Evolutionary conservation across 2,329 filamentous ascomycete genomes (phyloP).

Genomic region (Ophiostoma perfectum): DNA sequence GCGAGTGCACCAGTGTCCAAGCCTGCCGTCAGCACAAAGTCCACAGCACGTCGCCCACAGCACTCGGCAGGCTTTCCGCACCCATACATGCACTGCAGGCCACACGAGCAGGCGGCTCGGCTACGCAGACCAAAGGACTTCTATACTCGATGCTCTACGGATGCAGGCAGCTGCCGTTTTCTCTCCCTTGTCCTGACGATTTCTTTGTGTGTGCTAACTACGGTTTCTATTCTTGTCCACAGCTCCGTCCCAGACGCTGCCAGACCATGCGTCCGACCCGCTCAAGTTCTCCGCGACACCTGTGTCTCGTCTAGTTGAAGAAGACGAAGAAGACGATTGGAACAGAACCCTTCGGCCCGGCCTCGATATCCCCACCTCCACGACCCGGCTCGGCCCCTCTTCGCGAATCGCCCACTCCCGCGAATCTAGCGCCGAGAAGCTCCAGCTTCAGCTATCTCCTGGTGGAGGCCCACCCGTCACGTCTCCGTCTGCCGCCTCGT

Average conservation of each 20-base stretch:
- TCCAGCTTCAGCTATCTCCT: conserved; percentile 16
- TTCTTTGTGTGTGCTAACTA: conserved; percentile 13
- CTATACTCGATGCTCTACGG: not conserved
- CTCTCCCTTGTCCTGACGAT: not conserved
- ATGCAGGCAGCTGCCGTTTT: not conserved
- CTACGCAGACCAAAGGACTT: not conserved
- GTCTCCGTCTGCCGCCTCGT: conserved; percentile 29
- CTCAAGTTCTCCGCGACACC: conserved; percentile 48
- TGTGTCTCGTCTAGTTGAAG: conserved; percentile 48
- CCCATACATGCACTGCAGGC: not conserved
- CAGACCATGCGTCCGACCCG: conserved; percentile 50
- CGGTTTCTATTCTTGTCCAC: conserved; percentile 21
- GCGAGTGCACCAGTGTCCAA: not conserved
- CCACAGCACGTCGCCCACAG: not conserved
- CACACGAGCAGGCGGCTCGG: not conserved
- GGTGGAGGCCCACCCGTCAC: conserved; percentile 1
- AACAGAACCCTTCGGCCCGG: conserved; percentile 48
- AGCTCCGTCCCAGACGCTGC: conserved; percentile 57
- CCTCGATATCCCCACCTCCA: conserved; percentile 33
- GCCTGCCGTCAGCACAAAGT: not conserved
- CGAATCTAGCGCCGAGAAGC: conserved; percentile 55
- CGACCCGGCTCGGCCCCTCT: conserved; percentile 18
- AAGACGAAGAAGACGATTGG: conserved; percentile 51
- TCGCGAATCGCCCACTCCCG: conserved; percentile 48
- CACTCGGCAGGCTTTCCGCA: not conserved